These are phyloP conservation scores for Rhodotorula sp. DNA, from an alignment of 1,284 basidiomycete genomes.

Conservation along the genomic window DNA sequence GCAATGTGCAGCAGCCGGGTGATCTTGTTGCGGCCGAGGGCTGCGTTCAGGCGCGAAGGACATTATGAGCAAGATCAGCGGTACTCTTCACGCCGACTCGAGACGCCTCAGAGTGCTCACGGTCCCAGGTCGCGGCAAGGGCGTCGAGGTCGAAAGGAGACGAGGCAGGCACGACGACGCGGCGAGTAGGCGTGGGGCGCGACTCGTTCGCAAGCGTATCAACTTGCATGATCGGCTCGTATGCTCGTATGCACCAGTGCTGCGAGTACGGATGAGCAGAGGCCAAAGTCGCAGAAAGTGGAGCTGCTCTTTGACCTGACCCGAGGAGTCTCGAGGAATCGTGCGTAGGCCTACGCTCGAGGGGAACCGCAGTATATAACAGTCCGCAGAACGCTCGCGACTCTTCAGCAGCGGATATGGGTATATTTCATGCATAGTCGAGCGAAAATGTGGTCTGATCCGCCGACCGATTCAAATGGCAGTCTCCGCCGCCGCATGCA, in stretches of 20 bases:
- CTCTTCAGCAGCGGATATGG: too few relatives aligned
- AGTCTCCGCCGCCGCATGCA: too few relatives aligned
- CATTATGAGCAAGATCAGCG: neutral
- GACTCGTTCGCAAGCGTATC: neutral
- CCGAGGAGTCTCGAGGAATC: too few relatives aligned
- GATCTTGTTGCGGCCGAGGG: slow-evolving; percentile 64
- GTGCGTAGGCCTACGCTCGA: too few relatives aligned
- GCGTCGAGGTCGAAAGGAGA: slow-evolving; percentile 76
- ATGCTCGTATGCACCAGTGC: neutral
- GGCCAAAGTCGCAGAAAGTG: too few relatives aligned
- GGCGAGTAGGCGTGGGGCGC: slow-evolving; percentile 37
- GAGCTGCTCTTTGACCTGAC: too few relatives aligned
- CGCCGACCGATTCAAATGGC: too few relatives aligned
- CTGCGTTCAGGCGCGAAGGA: neutral
- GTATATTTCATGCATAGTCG: too few relatives aligned
- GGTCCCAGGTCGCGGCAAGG: slow-evolving; percentile 63
- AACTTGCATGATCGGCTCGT: neutral
- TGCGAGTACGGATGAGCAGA: too few relatives aligned
- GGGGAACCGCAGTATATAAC: too few relatives aligned
- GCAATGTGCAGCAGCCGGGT: slow-evolving; percentile 68
- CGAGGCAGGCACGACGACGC: slow-evolving; percentile 59
- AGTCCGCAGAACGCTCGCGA: too few relatives aligned
- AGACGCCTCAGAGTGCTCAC: slow-evolving; percentile 48
- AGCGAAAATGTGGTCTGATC: too few relatives aligned
- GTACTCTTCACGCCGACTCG: neutral